Base-by-base conservation (phyloP, 2,329 filamentous ascomycete species). In the Penicillium palitans region DNA sequence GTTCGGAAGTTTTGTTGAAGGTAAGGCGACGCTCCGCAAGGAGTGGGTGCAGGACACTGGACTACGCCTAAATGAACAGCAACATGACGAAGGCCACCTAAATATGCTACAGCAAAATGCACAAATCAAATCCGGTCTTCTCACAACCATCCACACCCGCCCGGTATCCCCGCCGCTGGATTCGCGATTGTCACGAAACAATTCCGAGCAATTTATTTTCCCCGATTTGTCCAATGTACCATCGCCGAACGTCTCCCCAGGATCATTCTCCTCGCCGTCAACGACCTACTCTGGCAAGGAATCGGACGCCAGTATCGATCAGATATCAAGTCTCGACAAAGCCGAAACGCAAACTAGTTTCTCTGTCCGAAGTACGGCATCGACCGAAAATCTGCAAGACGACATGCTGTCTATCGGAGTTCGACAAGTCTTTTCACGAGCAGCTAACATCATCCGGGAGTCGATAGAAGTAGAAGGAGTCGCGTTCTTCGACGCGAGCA, bases 1-100 rank as follows among this genome's bases (percentile, higher is more conserved):
- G 6, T 15, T 85, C 8, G 80, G 80, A 0, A 72, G 77, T 13
- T 84, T 83, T 57, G 78, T 82, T 15, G 81, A 82, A 61, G 79
- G 79, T 2, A 77, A 72, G 31, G 69, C 74, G 4, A 72, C 59
- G 5, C 61, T 70, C 19, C 65, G 63, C 6, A 52, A 65, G 42
- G 67, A 65, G 2, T 71, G 68, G 67, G 56, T 55, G 15, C 59
- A 68, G 15, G 47, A 62, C 13, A 48, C 21, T 45, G 63, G 31
- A 45, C 44, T 17, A 44, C 40, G 2, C 41, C 41, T 27, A 8
- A 44, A 44, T 25, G 41, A 27, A 10, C 41, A 44, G 24, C 13
- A 27, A n/a, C 41, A 44, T 44, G 24, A 27, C 21, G 62, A 67
- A 40, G 61, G 63, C 2, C 59, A 66, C 37, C 40, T 69, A 45